Conservation (phyloP, 768 basidiomycete species). For the Podaxis sp. region DNA sequence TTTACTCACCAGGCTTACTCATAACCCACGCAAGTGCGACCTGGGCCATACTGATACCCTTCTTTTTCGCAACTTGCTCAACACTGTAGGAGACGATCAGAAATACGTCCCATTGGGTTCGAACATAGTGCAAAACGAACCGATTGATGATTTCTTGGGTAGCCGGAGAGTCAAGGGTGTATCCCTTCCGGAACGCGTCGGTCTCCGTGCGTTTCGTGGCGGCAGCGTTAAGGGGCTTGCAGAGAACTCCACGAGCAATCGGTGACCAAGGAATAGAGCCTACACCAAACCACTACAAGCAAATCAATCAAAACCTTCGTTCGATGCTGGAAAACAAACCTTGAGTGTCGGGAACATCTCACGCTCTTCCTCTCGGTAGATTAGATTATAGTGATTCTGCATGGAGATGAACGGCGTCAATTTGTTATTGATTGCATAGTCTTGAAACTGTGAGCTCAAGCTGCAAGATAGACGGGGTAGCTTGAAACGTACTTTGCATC, state of each 20-base stretch:
- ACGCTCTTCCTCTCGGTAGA: slow-evolving; percentile 66
- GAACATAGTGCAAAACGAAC: slow-evolving; percentile 19
- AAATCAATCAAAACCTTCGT: not conserved
- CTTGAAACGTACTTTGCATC: slow-evolving; percentile 48
- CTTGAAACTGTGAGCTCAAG: slow-evolving; percentile 26
- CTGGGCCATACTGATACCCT: slow-evolving; percentile 55
- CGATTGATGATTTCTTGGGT: slow-evolving; percentile 38
- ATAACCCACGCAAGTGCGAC: slow-evolving; percentile 53
- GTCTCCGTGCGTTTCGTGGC: slow-evolving; percentile 39
- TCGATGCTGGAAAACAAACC: slow-evolving; percentile 24
- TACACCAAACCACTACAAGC: slow-evolving; percentile 46
- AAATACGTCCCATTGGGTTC: too few relatives aligned
- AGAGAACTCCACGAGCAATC: slow-evolving; percentile 51
- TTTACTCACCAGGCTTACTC: slow-evolving; percentile 34
- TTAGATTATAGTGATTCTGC: slow-evolving; percentile 62
- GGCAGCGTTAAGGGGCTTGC: slow-evolving; percentile 38
- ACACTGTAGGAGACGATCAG: slow-evolving; percentile 33
- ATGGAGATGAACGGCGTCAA: slow-evolving; percentile 64
- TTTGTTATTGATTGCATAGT: slow-evolving; percentile 59
- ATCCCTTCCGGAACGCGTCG: slow-evolving; percentile 30
- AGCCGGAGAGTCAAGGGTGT: slow-evolving; percentile 21
- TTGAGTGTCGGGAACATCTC: slow-evolving; percentile 62
- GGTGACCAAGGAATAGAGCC: slow-evolving; percentile 64
- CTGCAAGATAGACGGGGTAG: too few relatives aligned
- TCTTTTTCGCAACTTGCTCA: slow-evolving; percentile 53